Evolutionary conservation across 495 filamentous ascomycete genomes (phyloP).

Genomic region (Penicillium paxilli): DNA sequence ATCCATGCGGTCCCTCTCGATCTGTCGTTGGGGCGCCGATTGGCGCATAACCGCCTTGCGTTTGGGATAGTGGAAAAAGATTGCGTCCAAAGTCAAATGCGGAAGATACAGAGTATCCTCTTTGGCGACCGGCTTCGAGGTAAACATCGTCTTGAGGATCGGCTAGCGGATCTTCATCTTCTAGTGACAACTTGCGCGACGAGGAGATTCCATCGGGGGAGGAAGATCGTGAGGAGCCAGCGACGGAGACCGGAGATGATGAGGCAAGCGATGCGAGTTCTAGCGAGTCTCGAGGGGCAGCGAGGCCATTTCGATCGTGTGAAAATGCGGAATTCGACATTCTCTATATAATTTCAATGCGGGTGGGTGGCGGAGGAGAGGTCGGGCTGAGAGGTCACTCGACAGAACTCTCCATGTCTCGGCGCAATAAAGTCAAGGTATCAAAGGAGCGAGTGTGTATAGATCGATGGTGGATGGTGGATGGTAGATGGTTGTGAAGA

Average conservation of each 20-base stretch:
- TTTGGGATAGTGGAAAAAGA: slow-evolving; percentile 89
- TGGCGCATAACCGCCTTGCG: slow-evolving; percentile 77
- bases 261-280: slow-evolving; percentile 95
- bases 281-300: slow-evolving; percentile 78
- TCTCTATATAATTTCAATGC: slow-evolving; percentile 4
- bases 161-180: slow-evolving; percentile 78
- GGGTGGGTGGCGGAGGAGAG: neutral
- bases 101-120: slow-evolving; percentile 80
- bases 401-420: slow-evolving; percentile 23
- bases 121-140: slow-evolving; percentile 42
- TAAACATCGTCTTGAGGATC: slow-evolving; percentile 50
- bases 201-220: slow-evolving; percentile 86
- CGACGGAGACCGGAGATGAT: slow-evolving; percentile 53
- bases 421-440: neutral
- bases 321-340: slow-evolving; percentile 40
- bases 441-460: neutral
- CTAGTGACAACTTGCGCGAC: slow-evolving; percentile 86
- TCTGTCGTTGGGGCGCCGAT: slow-evolving; percentile 68
- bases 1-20: slow-evolving; percentile 50
- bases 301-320: slow-evolving; percentile 30
- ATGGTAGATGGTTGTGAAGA: too few relatives aligned
- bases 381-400: neutral
- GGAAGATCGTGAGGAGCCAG: slow-evolving; percentile 64
- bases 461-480: too few relatives aligned
- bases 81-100: slow-evolving; percentile 92